Conservation (phyloP, 345 rosid genomes). For the Noccaea caerulescens region DNA sequence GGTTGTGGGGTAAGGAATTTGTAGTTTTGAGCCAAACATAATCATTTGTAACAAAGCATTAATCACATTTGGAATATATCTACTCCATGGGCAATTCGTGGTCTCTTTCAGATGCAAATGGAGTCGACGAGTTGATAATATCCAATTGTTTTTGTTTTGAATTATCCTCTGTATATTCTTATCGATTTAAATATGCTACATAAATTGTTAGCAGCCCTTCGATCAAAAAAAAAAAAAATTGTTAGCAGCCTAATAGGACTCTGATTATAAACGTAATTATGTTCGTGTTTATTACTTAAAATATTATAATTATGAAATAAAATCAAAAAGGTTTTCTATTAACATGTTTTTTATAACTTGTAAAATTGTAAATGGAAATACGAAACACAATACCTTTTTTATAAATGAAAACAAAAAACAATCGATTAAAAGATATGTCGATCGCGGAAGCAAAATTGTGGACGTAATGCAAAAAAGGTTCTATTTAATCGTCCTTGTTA, state of each 20-base stretch:
- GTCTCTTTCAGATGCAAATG: slow-evolving; percentile 12
- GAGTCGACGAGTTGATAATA: slow-evolving; percentile 20
- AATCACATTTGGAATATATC: slow-evolving; percentile 20
- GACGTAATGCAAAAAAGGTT: slow-evolving; percentile 18
- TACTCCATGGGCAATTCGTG: background rate
- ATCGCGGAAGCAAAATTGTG: slow-evolving; percentile 14
- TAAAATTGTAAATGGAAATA: background rate
- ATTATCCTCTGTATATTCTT: background rate
- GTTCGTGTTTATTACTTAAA: background rate
- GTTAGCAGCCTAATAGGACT: background rate
- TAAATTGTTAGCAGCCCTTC: background rate
- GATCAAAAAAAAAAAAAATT: no score
- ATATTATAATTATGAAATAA: background rate
- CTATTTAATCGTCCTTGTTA: slow-evolving; percentile 13
- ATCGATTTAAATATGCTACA: background rate
- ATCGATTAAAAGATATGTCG: background rate
- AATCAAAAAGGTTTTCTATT: background rate
- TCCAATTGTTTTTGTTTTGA: slow-evolving; percentile 1
- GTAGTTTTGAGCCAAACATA: slow-evolving; percentile 28
- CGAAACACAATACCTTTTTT: background rate
- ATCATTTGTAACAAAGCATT: slow-evolving; percentile 27
- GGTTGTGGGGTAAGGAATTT: slow-evolving; percentile 17
- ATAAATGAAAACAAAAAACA: background rate
- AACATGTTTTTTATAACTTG: background rate
- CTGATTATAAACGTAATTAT: background rate